These are phyloP conservation scores for Wickerhamomyces sydowiorum DNA, from an alignment of 805 yeast genomes.

Conservation along the genomic window DNA sequence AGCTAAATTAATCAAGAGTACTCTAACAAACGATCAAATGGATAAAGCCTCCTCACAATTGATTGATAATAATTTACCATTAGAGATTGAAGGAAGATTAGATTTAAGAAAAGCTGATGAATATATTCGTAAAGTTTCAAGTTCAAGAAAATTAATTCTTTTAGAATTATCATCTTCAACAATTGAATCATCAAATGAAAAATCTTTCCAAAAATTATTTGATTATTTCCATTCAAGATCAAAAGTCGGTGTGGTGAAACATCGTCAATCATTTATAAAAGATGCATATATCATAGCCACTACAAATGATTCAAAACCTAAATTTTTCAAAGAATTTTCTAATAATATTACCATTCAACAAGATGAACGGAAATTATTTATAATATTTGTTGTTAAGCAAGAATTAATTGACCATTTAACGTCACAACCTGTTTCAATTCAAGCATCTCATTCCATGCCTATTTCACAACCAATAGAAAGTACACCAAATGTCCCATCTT, in stretches of 20 bases:
- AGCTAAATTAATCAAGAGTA: constrained; percentile 22
- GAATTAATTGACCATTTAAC: constrained; percentile 7
- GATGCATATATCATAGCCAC: constrained; percentile 39
- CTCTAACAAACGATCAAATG: constrained; percentile 21
- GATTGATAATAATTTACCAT: constrained; percentile 22
- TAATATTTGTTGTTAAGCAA: constrained; percentile 17
- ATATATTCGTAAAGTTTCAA: constrained; percentile 44
- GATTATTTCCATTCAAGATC: constrained; percentile 29
- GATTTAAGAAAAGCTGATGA: constrained; percentile 46
- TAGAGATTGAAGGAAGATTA: constrained; percentile 60
- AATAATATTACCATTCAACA: not conserved
- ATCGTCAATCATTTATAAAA: constrained; percentile 34
- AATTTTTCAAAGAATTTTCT: constrained; percentile 9
- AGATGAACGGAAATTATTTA: constrained; percentile 8
- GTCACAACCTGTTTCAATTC: not conserved
- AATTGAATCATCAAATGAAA: constrained; percentile 14
- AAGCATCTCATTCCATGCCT: not conserved
- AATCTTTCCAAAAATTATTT: constrained; percentile 17
- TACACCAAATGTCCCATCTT: constrained; percentile 3
- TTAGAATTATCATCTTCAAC: constrained; percentile 38
- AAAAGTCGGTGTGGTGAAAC: constrained; percentile 43
- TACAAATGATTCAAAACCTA: constrained; percentile 9
- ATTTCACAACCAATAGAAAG: not conserved
- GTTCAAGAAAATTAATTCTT: constrained; percentile 48
- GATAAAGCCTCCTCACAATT: constrained; percentile 7